Evolutionary conservation across 768 basidiomycete genomes (phyloP).

Genomic region (Trichaptum fuscoviolaceum): DNA sequence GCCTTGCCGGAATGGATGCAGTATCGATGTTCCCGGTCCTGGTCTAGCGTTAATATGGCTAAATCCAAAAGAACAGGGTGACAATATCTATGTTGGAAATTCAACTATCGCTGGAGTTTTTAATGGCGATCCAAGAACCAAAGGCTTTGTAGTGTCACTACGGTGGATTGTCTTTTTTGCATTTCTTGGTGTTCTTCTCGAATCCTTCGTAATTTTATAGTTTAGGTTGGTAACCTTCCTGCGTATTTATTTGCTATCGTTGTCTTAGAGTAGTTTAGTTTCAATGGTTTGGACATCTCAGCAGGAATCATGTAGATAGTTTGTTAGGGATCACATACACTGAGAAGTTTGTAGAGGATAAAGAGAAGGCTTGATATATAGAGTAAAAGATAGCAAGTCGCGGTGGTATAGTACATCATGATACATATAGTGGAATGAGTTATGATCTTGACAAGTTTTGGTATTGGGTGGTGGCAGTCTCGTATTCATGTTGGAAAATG

Average conservation of each 20-base stretch:
- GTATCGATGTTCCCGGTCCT: slow-evolving; percentile 43
- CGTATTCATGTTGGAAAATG: slow-evolving; percentile 76
- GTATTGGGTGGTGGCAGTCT: slow-evolving; percentile 69
- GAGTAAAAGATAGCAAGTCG: not conserved
- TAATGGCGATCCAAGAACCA: not conserved
- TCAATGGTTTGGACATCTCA: not conserved
- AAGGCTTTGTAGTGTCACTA: not conserved
- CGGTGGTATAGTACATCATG: not conserved
- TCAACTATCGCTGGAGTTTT: not conserved
- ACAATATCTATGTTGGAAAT: not conserved
- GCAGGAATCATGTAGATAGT: not conserved
- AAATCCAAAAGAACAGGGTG: not conserved
- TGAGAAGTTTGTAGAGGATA: not conserved
- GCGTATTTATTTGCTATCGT: no score
- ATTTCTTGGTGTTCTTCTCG: not conserved
- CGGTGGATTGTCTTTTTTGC: not conserved
- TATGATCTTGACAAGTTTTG: slow-evolving; percentile 78
- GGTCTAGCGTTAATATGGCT: slow-evolving; percentile 41
- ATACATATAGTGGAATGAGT: slow-evolving; percentile 12
- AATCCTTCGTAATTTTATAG: not conserved
- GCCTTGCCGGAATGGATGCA: slow-evolving; percentile 41
- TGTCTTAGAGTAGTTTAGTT: not conserved
- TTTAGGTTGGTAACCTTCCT: no score
- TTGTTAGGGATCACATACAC: not conserved
- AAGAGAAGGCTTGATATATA: not conserved